Evolutionary conservation across 768 basidiomycete genomes (phyloP), one percentile per base, ranked within the genome.

Genomic region (Lactarius vividus): DNA sequence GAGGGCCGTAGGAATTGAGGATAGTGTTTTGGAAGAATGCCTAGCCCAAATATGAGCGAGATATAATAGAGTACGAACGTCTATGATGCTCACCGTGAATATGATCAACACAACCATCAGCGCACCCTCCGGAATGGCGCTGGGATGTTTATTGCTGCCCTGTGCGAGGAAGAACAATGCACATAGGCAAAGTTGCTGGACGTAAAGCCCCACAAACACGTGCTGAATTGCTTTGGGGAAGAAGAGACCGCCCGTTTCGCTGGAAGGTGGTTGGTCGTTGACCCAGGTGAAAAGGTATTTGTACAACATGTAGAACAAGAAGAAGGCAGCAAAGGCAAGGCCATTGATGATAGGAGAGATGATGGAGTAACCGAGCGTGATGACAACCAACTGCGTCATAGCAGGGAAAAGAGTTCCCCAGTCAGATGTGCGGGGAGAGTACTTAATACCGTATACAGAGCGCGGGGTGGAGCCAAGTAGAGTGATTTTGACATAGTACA

Each of bases 311-410:
- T 90, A 96, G 77, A 94, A 91, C 53, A 88, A 75, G 75, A 91
- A 87, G 81, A 98, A 97, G 1, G 92, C 87, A 33, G 82, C 80
- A 69, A 85, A 85, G 2, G 92, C 88, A 55, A 98, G 85, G 9
- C 96, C 96, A 69, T 94, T 96, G 79, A 97, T 95, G 73, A 98
- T 82, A 0, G 96, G 96, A 7, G 94, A 88, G 70, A 98, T 96
- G 74, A 95, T 83, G 39, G 87, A 88, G 78, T 98, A 98, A 2
- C 84, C 88, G 31, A 92, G 75, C 10, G 88, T 83, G 76, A 97
- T 95, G 44, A 95, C 90, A 44, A 86, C 84, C 54, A 97, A 78
- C 3, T 97, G 84, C 0, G 95, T 94, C 42, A 88, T 83, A 28
- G 75, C 73, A 81, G 91, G 83, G 85, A 94, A 79, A 71, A 84